A percentile compares a stretch with the other conserved stretches of the same genome.
Evolutionary conservation across 257 asterid genomes (phyloP).

Genomic region (Verbena officinalis): DNA sequence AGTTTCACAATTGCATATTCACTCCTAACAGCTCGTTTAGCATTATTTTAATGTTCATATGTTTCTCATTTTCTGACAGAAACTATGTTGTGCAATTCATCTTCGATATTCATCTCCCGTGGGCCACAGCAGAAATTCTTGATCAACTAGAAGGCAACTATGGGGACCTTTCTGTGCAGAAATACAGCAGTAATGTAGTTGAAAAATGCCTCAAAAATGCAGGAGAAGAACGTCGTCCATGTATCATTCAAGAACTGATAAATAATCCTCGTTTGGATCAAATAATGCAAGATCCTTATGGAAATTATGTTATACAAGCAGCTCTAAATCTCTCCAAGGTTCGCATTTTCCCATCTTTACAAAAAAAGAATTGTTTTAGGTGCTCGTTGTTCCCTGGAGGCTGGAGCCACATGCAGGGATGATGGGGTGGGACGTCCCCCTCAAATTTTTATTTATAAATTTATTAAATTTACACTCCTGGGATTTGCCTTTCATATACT

Average conservation of each 20-base stretch:
- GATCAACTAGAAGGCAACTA: slow-evolving; percentile 2
- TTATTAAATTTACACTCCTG: too few relatives aligned
- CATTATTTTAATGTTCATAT: background rate
- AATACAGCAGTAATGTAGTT: slow-evolving; percentile 11
- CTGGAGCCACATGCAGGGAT: too few relatives aligned
- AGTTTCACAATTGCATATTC: too few relatives aligned
- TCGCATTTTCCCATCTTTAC: background rate
- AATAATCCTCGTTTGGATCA: slow-evolving; percentile 7
- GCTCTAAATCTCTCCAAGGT: slow-evolving; percentile 8
- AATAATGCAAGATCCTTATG: slow-evolving; percentile 5
- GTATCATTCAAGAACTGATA: background rate
- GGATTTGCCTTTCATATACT: too few relatives aligned
- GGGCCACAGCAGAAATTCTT: background rate
- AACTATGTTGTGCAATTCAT: slow-evolving; percentile 9
- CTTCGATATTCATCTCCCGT: slow-evolving; percentile 3
- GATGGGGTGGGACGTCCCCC: too few relatives aligned
- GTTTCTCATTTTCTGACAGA: background rate
- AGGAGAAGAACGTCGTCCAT: background rate
- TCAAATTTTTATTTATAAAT: too few relatives aligned
- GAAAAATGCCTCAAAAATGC: slow-evolving; percentile 9
- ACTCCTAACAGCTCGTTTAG: background rate
- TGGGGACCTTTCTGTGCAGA: slow-evolving; percentile 7
- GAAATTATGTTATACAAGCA: slow-evolving; percentile 1
- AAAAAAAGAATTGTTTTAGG: too few relatives aligned
- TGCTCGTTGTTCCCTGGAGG: too few relatives aligned